Evolutionary conservation across 177 flowering plant genomes (phyloP), one percentile per base, ranked within the genome.

Genomic region (Tripterygium wilfordii): DNA sequence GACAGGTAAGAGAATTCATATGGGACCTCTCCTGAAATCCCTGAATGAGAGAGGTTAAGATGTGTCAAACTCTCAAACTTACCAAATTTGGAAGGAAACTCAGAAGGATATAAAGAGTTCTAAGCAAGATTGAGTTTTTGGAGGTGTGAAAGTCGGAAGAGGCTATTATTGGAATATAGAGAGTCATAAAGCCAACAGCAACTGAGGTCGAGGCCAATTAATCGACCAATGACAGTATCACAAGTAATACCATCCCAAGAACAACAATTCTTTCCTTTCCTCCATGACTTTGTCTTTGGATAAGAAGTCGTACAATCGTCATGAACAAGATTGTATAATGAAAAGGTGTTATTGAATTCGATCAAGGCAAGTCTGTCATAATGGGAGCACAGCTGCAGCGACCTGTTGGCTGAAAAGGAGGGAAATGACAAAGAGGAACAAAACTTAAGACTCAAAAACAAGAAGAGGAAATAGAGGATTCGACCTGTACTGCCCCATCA

Each of bases 201-300:
- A 31, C 56, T 36, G 13, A 51, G 46, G 38, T 51, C 46, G 18
- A 51, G 27, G 20, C 38, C 46, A 29, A 51, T 36, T 13, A 51
- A 29, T 5, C n/a, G 27, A 28, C 46, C 47, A 18, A 29, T 28
- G 13, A 7, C 29, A 14, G 8, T 17, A 20, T 51, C 27, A 28
- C 56, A 51, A 2, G 15, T 29, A 8, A 53, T 40, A 5, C 56
- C 56, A 21, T 53, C 56, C 56, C 56, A 53, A 22, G 12, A 53
- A 30, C 56, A 53, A 13, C 56, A 53, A 53, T 53, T 23, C n/a
- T n/a, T n/a, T n/a, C n/a, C n/a, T n/a, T n/a, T n/a, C n/a, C n/a
- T n/a, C n/a, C n/a, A n/a, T n/a, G n/a, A n/a, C n/a, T n/a, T n/a
- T n/a, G n/a, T n/a, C n/a, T n/a, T n/a, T n/a, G n/a, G n/a, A n/a